Conservation (phyloP, 352 stramenopile genomes). For the Pythium aristosporum region DNA sequence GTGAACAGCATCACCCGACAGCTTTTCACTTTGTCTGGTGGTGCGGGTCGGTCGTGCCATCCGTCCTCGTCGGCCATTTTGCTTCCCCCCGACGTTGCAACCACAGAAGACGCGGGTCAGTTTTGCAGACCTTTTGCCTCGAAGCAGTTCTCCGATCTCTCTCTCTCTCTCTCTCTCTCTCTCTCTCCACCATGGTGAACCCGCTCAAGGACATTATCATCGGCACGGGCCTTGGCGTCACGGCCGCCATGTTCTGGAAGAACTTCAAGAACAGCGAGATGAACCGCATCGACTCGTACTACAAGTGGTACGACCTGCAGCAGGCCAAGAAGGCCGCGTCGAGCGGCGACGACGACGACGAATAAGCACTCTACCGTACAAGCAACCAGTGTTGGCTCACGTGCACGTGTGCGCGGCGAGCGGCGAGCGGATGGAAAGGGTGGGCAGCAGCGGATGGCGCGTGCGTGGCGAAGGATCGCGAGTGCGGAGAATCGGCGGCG, state of each 20-base stretch:
- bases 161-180: not conserved
- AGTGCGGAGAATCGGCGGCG: not conserved
- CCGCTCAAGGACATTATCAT: slow-evolving; percentile 83
- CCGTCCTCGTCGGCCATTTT: slow-evolving; percentile 13
- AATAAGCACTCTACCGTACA: slow-evolving; percentile 20
- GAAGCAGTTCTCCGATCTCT: slow-evolving; percentile 1
- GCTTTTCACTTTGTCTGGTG: slow-evolving; percentile 12
- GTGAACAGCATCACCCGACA: slow-evolving; percentile 1
- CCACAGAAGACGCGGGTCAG: slow-evolving; percentile 28
- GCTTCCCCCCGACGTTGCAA: slow-evolving; percentile 21
- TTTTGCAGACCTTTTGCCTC: slow-evolving; percentile 25
- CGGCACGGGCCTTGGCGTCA: slow-evolving; percentile 61
- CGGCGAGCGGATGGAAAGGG: not conserved
- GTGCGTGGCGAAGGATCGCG: slow-evolving; percentile 1
- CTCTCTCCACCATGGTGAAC: slow-evolving; percentile 76
- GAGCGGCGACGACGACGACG: slow-evolving; percentile 38
- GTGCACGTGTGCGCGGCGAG: not conserved
- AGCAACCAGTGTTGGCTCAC: slow-evolving; percentile 9
- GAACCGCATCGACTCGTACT: slow-evolving; percentile 74
- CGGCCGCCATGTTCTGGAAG: slow-evolving; percentile 57
- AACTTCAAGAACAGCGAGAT: slow-evolving; percentile 67
- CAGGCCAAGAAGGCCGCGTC: slow-evolving; percentile 59
- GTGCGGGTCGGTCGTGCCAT: slow-evolving; percentile 21
- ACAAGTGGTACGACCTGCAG: slow-evolving; percentile 80
- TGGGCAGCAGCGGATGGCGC: not conserved